Percentiles rank a stretch among this genome's conserved stretches.
These are phyloP conservation scores for Solanum dulcamara DNA, from an alignment of 257 asterid species.

Conservation along the genomic window DNA sequence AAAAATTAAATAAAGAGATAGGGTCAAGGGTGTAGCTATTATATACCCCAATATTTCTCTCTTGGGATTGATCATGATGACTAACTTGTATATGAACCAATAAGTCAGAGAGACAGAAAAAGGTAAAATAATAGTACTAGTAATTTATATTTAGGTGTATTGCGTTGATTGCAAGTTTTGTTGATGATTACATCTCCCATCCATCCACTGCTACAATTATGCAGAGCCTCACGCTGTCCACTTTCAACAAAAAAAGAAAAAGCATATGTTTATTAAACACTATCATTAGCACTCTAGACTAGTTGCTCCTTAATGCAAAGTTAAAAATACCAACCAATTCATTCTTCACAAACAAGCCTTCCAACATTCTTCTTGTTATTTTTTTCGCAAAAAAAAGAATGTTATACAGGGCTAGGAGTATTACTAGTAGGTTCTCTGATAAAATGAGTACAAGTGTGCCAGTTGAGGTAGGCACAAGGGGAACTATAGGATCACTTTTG, in stretches of 20 bases:
- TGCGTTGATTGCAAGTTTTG: conserved; percentile 7
- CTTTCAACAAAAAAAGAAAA: conserved; percentile 3
- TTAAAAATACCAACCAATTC: conserved; percentile 3
- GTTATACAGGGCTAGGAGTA: conserved; percentile 2
- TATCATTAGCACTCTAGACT: conserved; percentile 2
- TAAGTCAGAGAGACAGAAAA: conserved; percentile 3
- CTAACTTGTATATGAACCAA: not conserved
- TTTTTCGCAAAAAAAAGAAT: not conserved
- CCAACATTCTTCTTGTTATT: not conserved
- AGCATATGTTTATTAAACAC: conserved; percentile 1
- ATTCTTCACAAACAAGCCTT: conserved; percentile 1
- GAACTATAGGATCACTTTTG: conserved; percentile 76
- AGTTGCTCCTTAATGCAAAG: conserved; percentile 12
- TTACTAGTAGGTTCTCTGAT: not conserved
- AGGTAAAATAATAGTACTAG: not conserved
- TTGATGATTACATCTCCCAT: conserved; percentile 15
- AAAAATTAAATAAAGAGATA: not conserved
- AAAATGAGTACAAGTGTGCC: conserved; percentile 27
- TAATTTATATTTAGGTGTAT: not conserved
- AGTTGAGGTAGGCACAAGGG: conserved; percentile 61
- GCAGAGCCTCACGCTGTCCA: conserved; percentile 13
- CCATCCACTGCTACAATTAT: conserved; percentile 12
- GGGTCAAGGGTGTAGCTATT: not conserved
- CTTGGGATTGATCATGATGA: not conserved
- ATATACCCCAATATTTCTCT: not conserved